phyloP scores from a whole-genome alignment of 148 eudicot genomes.

The Cornus kousa region DNA sequence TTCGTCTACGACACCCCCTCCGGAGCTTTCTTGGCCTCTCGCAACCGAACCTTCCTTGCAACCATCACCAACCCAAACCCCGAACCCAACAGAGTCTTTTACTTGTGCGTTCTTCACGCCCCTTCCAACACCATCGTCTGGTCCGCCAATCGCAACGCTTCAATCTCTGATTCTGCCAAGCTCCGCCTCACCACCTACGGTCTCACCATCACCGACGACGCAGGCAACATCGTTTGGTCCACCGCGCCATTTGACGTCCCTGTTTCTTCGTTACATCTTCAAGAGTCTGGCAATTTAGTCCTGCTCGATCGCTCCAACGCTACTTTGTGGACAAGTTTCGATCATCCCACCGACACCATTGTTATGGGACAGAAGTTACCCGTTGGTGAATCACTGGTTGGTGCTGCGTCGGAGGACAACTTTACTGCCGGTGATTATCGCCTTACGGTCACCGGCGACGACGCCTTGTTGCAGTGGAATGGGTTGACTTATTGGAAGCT shows the following conservation, averaged over 20 bases:
- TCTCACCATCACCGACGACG: slow-evolving; percentile 37
- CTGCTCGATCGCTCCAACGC: slow-evolving; percentile 47
- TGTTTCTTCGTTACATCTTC: slow-evolving; percentile 43
- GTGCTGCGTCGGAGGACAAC: slow-evolving; percentile 40
- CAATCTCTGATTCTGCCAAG: slow-evolving; percentile 47
- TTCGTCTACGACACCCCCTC: slow-evolving; percentile 31
- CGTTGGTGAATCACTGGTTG: slow-evolving; percentile 34
- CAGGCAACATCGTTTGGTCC: slow-evolving; percentile 54
- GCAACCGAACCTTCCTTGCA: slow-evolving; percentile 57
- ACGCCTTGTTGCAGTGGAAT: slow-evolving; percentile 58
- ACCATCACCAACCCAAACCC: slow-evolving; percentile 48
- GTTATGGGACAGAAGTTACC: slow-evolving; percentile 59
- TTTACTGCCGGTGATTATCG: slow-evolving; percentile 51
- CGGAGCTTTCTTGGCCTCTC: slow-evolving; percentile 58
- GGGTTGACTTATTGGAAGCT: slow-evolving; percentile 57
- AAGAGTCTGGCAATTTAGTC: slow-evolving; percentile 60
- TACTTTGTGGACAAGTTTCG: slow-evolving; percentile 72
- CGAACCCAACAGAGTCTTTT: slow-evolving; percentile 39
- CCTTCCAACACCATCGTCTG: slow-evolving; percentile 54
- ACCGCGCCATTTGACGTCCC: slow-evolving; percentile 39
- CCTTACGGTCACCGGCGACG: slow-evolving; percentile 40
- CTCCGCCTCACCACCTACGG: slow-evolving; percentile 48
- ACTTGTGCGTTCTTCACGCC: slow-evolving; percentile 65
- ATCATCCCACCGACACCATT: slow-evolving; percentile 62
- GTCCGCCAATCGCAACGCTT: slow-evolving; percentile 70